These are phyloP conservation scores for Lasiosphaeria ovina DNA, from an alignment of 495 filamentous ascomycete species.

Conservation along the genomic window DNA sequence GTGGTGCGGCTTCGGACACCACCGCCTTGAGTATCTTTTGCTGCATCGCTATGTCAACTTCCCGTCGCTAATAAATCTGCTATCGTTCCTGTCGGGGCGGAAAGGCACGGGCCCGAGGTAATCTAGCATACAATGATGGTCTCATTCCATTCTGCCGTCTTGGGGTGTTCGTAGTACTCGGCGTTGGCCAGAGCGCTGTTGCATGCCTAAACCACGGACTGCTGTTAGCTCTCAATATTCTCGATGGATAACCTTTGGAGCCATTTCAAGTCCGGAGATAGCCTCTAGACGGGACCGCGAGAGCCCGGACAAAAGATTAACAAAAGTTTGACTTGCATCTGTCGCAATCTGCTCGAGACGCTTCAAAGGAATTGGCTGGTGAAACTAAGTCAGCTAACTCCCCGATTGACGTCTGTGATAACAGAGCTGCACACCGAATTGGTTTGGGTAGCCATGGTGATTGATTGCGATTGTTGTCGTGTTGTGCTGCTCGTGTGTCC, in stretches of 20 bases:
- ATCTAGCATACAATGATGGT: constrained; percentile 73
- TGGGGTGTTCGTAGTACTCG: constrained; percentile 76
- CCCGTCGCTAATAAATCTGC: background rate
- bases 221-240: constrained; percentile 18
- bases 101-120: background rate
- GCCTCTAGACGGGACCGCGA: too few relatives aligned
- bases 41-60: constrained; percentile 38
- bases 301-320: too few relatives aligned
- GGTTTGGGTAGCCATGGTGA: constrained; percentile 28
- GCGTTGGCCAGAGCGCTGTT: constrained; percentile 66
- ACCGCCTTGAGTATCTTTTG: constrained; percentile 82
- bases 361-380: constrained; percentile 71
- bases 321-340: constrained; percentile 57
- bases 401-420: background rate
- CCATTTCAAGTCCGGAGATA: too few relatives aligned
- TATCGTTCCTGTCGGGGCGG: constrained; percentile 2
- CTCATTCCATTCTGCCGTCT: constrained; percentile 81
- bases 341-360: constrained; percentile 80
- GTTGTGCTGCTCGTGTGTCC: constrained; percentile 4
- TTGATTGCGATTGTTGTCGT: constrained; percentile 8
- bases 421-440: constrained; percentile 25
- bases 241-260: background rate
- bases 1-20: constrained; percentile 74
- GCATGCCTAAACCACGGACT: constrained; percentile 64
- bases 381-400: constrained; percentile 1